Conservation (phyloP, 306 rosid genomes). For the Cucumis cinereus region DNA sequence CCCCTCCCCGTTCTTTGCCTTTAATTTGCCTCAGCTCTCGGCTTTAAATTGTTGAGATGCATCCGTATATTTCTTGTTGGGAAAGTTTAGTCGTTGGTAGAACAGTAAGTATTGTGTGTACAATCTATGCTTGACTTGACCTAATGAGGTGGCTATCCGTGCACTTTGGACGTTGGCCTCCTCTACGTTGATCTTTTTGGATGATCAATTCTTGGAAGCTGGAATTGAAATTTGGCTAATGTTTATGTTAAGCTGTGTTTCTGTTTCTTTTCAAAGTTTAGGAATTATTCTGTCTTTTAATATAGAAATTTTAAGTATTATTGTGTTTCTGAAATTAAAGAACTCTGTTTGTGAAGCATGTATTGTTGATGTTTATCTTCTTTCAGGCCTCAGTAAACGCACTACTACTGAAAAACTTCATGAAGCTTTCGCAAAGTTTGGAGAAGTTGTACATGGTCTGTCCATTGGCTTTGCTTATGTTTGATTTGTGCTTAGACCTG, state of each 20-base stretch:
- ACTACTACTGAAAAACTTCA: constrained; percentile 62
- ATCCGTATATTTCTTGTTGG: not conserved
- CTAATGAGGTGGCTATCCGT: not conserved
- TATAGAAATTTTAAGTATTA: not conserved
- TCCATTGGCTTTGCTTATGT: not conserved
- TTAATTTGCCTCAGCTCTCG: not conserved
- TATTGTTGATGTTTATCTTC: not conserved
- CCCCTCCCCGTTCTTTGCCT: no score
- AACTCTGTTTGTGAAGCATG: not conserved
- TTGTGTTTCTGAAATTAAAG: not conserved
- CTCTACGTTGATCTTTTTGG: not conserved
- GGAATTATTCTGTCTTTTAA: not conserved
- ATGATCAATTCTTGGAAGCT: not conserved
- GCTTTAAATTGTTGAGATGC: not conserved
- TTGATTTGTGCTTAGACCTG: not conserved
- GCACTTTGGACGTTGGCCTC: not conserved
- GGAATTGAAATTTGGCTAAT: not conserved
- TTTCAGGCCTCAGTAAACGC: constrained; percentile 84
- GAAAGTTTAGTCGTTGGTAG: not conserved
- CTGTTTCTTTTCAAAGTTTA: not conserved
- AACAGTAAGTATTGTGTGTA: not conserved
- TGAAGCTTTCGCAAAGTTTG: constrained; percentile 69
- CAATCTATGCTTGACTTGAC: not conserved
- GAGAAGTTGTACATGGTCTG: constrained; percentile 72
- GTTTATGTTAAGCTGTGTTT: not conserved